Evolutionary conservation across 202 grass and related monocot genomes (phyloP).

Genomic region (Eragrostis tef): DNA sequence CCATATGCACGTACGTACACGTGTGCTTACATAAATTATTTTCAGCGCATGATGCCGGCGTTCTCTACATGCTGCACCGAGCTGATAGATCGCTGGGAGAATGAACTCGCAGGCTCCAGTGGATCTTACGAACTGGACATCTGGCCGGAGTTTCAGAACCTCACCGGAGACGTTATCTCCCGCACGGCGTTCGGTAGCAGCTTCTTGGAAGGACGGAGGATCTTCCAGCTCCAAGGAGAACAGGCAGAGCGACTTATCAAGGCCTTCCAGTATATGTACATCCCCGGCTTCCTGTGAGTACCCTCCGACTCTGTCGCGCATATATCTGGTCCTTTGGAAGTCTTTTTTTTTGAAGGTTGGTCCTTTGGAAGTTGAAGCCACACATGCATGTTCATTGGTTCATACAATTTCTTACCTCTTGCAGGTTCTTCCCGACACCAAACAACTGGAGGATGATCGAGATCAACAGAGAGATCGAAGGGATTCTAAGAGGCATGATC

Average conservation of each 20-base stretch:
- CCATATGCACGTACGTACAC: background rate
- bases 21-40: constrained; percentile 19
- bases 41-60: constrained; percentile 70
- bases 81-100: constrained; percentile 59
- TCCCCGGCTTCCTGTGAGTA: constrained; percentile 70
- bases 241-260: constrained; percentile 49
- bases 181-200: constrained; percentile 73
- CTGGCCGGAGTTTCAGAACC: constrained; percentile 68
- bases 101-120: constrained; percentile 29
- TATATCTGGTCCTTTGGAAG: no score
- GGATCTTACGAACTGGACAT: constrained; percentile 64
- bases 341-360: no score
- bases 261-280: constrained; percentile 42
- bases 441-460: constrained; percentile 66
- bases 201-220: constrained; percentile 69
- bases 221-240: constrained; percentile 75
- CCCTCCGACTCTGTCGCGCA: background rate
- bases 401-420: background rate
- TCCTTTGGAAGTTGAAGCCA: background rate
- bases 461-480: constrained; percentile 51
- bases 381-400: background rate
- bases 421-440: constrained; percentile 67
- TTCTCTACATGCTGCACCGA: constrained; percentile 70
- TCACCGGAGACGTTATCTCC: constrained; percentile 74
- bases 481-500: constrained; percentile 60